These are phyloP conservation scores for Eucalyptus marginata DNA, from an alignment of 345 rosid genomes.

Conservation along the genomic window DNA sequence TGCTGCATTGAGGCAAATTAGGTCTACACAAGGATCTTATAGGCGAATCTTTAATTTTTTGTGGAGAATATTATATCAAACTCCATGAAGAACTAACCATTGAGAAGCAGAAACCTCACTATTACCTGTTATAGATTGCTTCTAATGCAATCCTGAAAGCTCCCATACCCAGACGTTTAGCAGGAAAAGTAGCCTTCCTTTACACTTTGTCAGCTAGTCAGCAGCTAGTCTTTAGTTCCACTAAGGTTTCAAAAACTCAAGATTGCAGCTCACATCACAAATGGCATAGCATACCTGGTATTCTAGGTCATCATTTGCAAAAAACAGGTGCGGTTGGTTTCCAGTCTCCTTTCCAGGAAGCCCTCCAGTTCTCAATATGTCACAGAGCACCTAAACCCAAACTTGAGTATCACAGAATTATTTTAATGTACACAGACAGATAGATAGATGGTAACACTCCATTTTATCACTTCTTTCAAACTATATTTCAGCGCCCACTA, in stretches of 20 bases:
- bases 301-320: conserved; percentile 85
- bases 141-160: conserved; percentile 85
- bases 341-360: conserved; percentile 67
- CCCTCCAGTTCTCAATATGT: conserved; percentile 80
- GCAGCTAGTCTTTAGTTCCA: no score
- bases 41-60: not conserved
- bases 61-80: not conserved
- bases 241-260: no score
- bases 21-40: not conserved
- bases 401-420: not conserved
- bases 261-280: no score
- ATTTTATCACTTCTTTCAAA: not conserved
- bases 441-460: not conserved
- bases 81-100: not conserved
- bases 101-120: not conserved
- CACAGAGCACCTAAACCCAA: conserved; percentile 63
- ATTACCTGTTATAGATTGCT: conserved; percentile 69
- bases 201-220: conserved; percentile 17
- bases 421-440: not conserved
- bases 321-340: conserved; percentile 54
- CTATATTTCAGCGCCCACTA: not conserved
- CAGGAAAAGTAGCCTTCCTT: conserved; percentile 72
- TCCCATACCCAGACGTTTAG: conserved; percentile 91
- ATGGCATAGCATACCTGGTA: conserved; percentile 14
- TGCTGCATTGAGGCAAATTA: not conserved